Evolutionary conservation across 148 eudicot genomes (phyloP), one percentile per base, ranked within the genome.

Genomic region (Vaccinium corymbosum): DNA sequence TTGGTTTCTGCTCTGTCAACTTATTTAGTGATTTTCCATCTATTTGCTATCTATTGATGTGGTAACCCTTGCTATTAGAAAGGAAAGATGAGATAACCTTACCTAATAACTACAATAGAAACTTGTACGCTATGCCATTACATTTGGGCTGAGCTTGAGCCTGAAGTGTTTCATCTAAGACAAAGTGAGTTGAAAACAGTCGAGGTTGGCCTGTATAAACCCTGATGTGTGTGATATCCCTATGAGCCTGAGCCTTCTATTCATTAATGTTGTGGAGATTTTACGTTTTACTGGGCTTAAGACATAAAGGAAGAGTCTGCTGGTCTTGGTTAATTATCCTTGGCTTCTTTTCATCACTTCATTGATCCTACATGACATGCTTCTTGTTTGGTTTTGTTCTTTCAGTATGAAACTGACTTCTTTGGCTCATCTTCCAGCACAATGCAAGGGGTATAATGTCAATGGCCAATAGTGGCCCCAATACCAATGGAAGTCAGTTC

Each of bases 381-480:
- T 49, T 49, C 7, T 76, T 13, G 42, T 7, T 17, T 42, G 25
- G 56, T 66, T 29, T 22, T 35, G 52, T 4, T 78, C 64, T 22
- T 22, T 51, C 2, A 61, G 74, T 2, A 20, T 71, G 48, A n/a
- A 68, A 68, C 3, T 29, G 42, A 68, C 11, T 78, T 51, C n/a
- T 85, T 85, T 55, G 17, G 49, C 14, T 82, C 62, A 80, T 64
- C 32, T 56, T 84, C 8, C 93, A 96, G 99, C 98, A 94, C 89
- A 96, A 92, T 90, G 97, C 99, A 32, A 93, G 99, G 90, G 99
- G 99, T 35, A 88, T 88, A 25, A 61, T 96, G 77, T 86, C 98
- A n/a, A 93, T 96, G 99, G 99, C 99, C 51, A 96, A 93, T 86
- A 92, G 95, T 78, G 99, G 99, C 29, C 91, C 98, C 55, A 96